Evolutionary conservation across 1,139 yeast genomes (phyloP).

Genomic region (Wickerhamomyces sp.): DNA sequence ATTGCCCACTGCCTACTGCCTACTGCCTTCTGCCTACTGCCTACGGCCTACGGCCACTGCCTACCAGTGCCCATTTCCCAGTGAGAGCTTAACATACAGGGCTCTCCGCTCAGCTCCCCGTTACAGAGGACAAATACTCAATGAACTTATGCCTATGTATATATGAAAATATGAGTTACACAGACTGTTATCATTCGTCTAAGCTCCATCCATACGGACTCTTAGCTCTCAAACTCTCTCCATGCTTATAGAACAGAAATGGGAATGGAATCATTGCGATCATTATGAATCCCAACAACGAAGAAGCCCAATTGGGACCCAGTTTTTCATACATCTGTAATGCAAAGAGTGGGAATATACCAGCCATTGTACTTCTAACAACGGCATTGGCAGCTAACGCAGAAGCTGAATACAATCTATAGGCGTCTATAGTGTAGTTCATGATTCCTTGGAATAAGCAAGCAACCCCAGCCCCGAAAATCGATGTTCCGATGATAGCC

Average conservation of each 20-base stretch:
- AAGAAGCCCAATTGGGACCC: conserved; percentile 62
- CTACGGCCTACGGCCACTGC: too few species aligned
- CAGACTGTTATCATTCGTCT: conserved; percentile 1
- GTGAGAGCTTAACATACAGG: too few species aligned
- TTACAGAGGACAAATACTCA: too few species aligned
- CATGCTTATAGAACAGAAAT: conserved; percentile 52
- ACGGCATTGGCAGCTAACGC: conserved; percentile 79
- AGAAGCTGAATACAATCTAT: conserved; percentile 62
- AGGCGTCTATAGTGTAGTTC: conserved; percentile 60
- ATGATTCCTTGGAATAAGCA: conserved; percentile 53
- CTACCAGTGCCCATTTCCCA: too few species aligned
- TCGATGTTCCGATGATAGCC: conserved; percentile 59
- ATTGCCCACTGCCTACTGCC: too few species aligned
- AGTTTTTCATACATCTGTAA: conserved; percentile 47
- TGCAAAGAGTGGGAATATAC: conserved; percentile 74
- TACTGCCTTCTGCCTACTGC: too few species aligned
- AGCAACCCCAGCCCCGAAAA: conserved; percentile 55
- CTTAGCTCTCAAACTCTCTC: conserved; percentile 49
- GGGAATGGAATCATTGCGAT: conserved; percentile 63
- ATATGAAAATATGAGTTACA: too few species aligned
- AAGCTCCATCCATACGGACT: conserved; percentile 39
- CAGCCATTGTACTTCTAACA: conserved; percentile 63
- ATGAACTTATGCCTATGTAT: too few species aligned
- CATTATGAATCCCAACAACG: conserved; percentile 51
- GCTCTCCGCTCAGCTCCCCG: too few species aligned